phyloP scores from a whole-genome alignment of 2,329 filamentous ascomycete genomes.

The Trichoderma simmonsii region DNA sequence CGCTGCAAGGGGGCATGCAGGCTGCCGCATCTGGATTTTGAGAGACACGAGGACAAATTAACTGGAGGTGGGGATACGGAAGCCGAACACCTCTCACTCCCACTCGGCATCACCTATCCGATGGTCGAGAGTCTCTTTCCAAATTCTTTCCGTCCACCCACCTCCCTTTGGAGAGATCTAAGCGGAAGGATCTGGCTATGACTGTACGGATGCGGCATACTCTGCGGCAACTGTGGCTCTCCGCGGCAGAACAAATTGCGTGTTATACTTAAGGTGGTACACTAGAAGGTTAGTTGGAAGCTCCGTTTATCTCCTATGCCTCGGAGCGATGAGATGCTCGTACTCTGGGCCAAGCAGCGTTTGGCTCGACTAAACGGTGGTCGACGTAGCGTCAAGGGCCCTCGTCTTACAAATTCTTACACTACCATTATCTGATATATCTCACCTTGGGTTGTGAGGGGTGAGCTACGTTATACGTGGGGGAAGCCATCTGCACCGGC shows the following conservation, averaged over 20 bases:
- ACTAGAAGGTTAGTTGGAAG: neutral
- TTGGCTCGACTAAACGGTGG: neutral
- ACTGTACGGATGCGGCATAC: neutral
- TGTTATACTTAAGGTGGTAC: neutral
- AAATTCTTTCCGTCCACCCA: neutral
- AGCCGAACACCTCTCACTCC: neutral
- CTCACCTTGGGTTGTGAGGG: neutral
- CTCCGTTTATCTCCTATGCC: neutral
- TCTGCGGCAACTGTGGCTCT: neutral
- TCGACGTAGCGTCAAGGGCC: neutral
- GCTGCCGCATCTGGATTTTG: neutral
- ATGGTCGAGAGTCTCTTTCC: neutral
- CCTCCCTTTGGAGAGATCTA: neutral
- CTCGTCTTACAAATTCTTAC: neutral
- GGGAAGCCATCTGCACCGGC: neutral
- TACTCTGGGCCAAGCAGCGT: neutral
- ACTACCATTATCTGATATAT: neutral
- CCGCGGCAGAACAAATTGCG: neutral
- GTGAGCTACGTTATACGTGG: neutral
- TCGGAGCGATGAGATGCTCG: neutral
- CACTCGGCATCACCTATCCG: neutral
- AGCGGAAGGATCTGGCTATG: neutral
- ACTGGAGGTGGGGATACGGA: neutral
- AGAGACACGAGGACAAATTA: neutral
- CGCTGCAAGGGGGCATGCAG: neutral